A percentile compares a stretch with the other conserved stretches of the same genome.
These are phyloP conservation scores for Fomitiporia mediterranea DNA, from an alignment of 1,284 basidiomycete species.

Conservation along the genomic window DNA sequence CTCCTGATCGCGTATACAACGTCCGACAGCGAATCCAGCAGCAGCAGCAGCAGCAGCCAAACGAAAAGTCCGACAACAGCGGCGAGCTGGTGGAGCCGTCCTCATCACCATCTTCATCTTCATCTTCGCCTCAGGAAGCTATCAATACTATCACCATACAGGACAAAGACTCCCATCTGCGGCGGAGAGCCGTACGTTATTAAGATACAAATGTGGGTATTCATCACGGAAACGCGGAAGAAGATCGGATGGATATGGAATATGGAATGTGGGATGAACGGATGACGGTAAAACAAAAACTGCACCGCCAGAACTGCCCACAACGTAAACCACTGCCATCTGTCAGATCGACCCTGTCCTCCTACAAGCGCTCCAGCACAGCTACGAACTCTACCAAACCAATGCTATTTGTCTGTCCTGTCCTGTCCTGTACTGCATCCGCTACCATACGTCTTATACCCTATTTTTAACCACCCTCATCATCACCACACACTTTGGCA, in stretches of 20 bases:
- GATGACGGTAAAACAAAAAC: not conserved
- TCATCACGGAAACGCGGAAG: no score
- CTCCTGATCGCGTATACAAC: slow-evolving; percentile 23
- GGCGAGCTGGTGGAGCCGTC: slow-evolving; percentile 16
- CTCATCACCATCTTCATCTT: not conserved
- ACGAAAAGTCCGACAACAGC: slow-evolving; percentile 35
- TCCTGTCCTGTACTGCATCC: not conserved
- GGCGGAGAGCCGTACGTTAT: slow-evolving; percentile 7
- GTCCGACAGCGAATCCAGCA: slow-evolving; percentile 21
- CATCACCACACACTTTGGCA: no score
- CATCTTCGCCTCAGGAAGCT: not conserved
- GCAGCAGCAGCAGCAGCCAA: slow-evolving; percentile 22
- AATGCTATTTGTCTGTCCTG: no score
- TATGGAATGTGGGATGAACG: not conserved
- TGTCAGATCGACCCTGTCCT: not conserved
- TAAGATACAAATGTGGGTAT: no score
- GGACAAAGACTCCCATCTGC: not conserved
- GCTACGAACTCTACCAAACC: no score
- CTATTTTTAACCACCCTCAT: no score
- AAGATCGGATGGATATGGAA: not conserved
- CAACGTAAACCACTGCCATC: no score
- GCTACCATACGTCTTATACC: not conserved
- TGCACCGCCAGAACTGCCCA: not conserved
- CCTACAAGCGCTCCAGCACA: no score
- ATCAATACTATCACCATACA: not conserved